Evolutionary conservation across 2,329 filamentous ascomycete genomes (phyloP), one percentile per base, ranked within the genome.

Genomic region (Penicillium thymicola): DNA sequence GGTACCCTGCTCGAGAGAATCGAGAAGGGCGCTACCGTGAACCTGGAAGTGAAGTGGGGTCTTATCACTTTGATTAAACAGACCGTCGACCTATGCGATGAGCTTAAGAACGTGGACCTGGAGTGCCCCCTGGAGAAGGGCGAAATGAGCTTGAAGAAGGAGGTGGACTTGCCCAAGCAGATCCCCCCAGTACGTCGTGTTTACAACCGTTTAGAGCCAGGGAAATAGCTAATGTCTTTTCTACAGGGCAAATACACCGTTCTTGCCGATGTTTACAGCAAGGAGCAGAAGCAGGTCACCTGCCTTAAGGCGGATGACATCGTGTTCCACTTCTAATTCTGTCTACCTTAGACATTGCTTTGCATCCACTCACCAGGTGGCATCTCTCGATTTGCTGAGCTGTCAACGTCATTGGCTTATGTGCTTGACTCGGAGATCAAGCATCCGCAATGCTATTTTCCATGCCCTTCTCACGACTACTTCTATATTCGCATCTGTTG

Each of bases 21-120:
- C 62, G 83, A 86, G 54, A 73, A 91, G 57, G 93, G 91, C 57
- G 90, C 93, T 58, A 90, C 89, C 67, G 88, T 97, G 60, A 81
- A 88, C 46, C 75, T 99, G 40, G 83, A 87, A 64, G 93, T 99
- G 77, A 97, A 96, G 79, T 97, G 96, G 75, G 93, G 93, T 59
- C 81, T 96, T 64, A 97, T 99, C 75, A 89, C 86, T 54, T 84
- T 99, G 62, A 85, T 99, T 75, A 90, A 84, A 74, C 89, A 89
- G 63, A 84, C 82, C 64, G 86, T 88, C 68, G 89, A 96, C 71
- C 84, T 97, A 37, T 99, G 94, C 80, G 89, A 97, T 59, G 88
- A 96, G 73, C 85, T 96, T 63, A 80, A 84, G 72, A 92, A 97
- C 65, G 90, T 97, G 43, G 91, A 97, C 67, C 80, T 97, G 55